Base-by-base conservation (phyloP, 2,329 filamentous ascomycete species). In the Microdochium nivale region DNA sequence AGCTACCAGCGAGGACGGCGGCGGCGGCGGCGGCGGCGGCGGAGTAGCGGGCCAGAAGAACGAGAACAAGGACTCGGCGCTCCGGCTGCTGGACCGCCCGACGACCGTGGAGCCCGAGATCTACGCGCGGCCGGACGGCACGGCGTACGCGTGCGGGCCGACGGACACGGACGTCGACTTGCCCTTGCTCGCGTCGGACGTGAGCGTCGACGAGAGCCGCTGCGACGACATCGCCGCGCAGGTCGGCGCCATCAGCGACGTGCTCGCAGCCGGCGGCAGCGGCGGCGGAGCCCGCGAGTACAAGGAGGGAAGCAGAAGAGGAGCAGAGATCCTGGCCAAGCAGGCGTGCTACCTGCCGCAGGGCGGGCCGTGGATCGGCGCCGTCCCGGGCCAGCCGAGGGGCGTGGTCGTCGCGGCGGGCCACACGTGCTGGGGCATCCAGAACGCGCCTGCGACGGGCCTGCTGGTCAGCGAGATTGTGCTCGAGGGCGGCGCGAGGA, bases 401-500 rank as follows among this genome's bases (percentile, higher is more conserved):
- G 87, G 87, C 0, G 62, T 90, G 44, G 72, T 84, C 49, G 71
- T 91, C 56, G 87, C 87, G 1, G 77, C 84, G 0, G 87, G 87
- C 0, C 87, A 91, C 70, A 89, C 85, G 2, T 90, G 87, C 64
- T 91, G 87, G 87, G 87, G 87, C 0, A 90, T 91, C 40, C 87
- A 90, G 67, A 91, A 91, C 69, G 86, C 80, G 21, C 86, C 86
- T 1, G 87, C 75, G 3, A 91, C 87, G 9, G 82, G 82, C 1
- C 83, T 83, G 67, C 61, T 86, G 49, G 78, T 85, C 54, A 82
- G 79, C 55, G 82, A 86, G 63, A 76, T 84, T 60, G 67, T 86
- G 1, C 78, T 84, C 58, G 81, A 86, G 51, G 81, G 81, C 0
- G 66, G 70, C 57, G 75, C 79, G 7, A 78, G 70, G 60, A 84